These are phyloP conservation scores for Candolleomyces efflorescens DNA, from an alignment of 768 basidiomycete species.

Conservation along the genomic window DNA sequence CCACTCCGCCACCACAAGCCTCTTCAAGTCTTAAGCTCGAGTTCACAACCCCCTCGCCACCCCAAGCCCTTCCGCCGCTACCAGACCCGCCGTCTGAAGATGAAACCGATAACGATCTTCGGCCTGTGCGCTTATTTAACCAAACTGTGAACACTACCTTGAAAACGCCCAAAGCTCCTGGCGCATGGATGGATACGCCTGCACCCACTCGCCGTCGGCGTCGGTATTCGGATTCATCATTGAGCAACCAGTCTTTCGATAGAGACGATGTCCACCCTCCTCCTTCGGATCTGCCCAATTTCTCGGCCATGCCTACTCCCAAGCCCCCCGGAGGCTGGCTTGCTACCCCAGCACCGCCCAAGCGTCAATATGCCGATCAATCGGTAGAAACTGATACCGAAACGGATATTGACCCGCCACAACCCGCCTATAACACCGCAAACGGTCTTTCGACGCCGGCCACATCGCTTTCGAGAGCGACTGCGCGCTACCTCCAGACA, in stretches of 20 bases:
- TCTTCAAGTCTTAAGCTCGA: constrained; percentile 40
- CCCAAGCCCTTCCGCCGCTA: constrained; percentile 57
- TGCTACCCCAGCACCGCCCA: constrained; percentile 22
- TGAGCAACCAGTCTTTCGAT: background rate
- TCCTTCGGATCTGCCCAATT: constrained; percentile 12
- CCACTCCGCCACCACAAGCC: constrained; percentile 9
- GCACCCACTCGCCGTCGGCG: constrained; percentile 14
- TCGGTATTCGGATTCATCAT: constrained; percentile 9
- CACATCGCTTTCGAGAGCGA: constrained; percentile 46
- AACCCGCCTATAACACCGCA: constrained; percentile 17
- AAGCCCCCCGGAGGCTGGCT: constrained; percentile 35
- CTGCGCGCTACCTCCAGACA: constrained; percentile 44
- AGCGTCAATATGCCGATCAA: constrained; percentile 5
- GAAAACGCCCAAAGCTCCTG: constrained; percentile 45
- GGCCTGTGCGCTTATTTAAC: constrained; percentile 2
- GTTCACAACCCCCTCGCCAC: constrained; percentile 62
- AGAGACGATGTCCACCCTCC: background rate
- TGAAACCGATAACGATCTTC: background rate
- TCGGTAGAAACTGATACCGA: constrained; percentile 11
- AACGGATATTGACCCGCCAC: background rate
- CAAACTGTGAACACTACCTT: constrained; percentile 17
- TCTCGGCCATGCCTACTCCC: constrained; percentile 20
- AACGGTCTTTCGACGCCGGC: constrained; percentile 43
- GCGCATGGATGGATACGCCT: constrained; percentile 33
- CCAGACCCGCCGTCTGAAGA: constrained; percentile 52